These are phyloP conservation scores for Lepiota venenata DNA, from an alignment of 768 basidiomycete species.

Conservation along the genomic window DNA sequence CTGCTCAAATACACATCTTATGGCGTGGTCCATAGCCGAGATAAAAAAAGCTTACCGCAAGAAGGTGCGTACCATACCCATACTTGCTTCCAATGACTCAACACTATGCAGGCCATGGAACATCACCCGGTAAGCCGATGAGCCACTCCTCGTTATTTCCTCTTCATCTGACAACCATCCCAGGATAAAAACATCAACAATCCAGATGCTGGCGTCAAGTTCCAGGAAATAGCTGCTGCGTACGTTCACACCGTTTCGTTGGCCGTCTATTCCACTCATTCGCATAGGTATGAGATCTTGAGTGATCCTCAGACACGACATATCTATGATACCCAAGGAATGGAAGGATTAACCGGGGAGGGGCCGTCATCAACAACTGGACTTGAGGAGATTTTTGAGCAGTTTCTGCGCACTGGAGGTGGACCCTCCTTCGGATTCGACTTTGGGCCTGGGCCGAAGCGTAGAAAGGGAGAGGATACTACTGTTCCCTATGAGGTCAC, in stretches of 20 bases:
- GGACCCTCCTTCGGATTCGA: constrained; percentile 59
- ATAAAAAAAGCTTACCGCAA: constrained; percentile 94
- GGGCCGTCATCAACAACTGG: constrained; percentile 51
- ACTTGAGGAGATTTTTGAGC: constrained; percentile 67
- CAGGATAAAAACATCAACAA: constrained; percentile 80
- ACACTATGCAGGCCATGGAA: constrained; percentile 64
- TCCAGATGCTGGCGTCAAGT: constrained; percentile 76
- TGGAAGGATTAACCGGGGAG: constrained; percentile 58
- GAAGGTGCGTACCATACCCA: constrained; percentile 53
- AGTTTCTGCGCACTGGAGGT: constrained; percentile 59
- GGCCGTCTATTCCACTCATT: too few species aligned
- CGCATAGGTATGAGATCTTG: constrained; percentile 75
- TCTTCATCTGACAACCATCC: neutral
- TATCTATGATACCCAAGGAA: constrained; percentile 70
- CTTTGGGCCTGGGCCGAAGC: constrained; percentile 53
- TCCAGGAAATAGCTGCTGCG: constrained; percentile 90
- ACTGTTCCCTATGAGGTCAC: constrained; percentile 80
- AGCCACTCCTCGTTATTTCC: neutral
- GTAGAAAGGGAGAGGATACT: constrained; percentile 67
- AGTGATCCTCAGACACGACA: constrained; percentile 66
- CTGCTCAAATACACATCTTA: constrained; percentile 10
- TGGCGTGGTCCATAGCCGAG: constrained; percentile 48
- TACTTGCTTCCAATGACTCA: constrained; percentile 7
- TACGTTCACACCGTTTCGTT: constrained; percentile 34
- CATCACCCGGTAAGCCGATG: constrained; percentile 68